These are phyloP conservation scores for Tricholoma matsutake DNA, from an alignment of 768 basidiomycete species.

Conservation along the genomic window DNA sequence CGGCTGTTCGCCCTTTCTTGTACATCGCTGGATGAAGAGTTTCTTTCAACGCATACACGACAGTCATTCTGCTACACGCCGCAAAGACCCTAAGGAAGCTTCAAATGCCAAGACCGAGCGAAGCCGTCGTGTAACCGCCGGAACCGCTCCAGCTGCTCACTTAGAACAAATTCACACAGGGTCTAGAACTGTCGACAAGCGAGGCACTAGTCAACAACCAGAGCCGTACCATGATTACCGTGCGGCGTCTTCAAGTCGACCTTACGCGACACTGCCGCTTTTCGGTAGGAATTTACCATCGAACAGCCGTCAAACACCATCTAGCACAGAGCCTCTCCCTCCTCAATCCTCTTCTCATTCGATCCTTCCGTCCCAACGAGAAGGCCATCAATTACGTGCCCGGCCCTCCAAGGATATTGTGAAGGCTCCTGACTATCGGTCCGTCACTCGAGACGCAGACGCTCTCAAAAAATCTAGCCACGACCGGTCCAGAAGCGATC, in stretches of 20 bases:
- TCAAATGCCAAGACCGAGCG: constrained; percentile 24
- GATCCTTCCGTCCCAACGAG: background rate
- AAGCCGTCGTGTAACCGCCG: constrained; percentile 22
- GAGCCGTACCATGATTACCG: constrained; percentile 4
- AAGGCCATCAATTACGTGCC: background rate
- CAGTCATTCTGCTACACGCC: constrained; percentile 38
- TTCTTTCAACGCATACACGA: constrained; percentile 47
- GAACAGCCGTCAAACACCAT: constrained; percentile 1
- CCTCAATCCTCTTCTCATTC: background rate
- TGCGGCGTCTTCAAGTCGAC: constrained; percentile 5
- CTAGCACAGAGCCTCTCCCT: background rate
- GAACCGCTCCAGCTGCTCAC: constrained; percentile 5
- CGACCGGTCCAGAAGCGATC: background rate
- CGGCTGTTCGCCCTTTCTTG: constrained; percentile 15
- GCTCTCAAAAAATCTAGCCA: background rate
- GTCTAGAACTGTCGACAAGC: constrained; percentile 24
- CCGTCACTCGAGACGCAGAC: background rate
- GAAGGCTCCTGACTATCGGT: background rate
- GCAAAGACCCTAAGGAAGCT: constrained; percentile 31
- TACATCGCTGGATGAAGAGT: constrained; percentile 43
- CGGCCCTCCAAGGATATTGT: background rate
- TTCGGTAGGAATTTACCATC: constrained; percentile 5
- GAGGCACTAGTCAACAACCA: constrained; percentile 21
- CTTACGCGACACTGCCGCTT: constrained; percentile 12
- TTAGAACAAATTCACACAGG: constrained; percentile 13